Evolutionary conservation across 2,329 filamentous ascomycete species (phyloP), one percentile per base, ranked within the genome.

Genomic region (Verticillium albo-atrum): DNA sequence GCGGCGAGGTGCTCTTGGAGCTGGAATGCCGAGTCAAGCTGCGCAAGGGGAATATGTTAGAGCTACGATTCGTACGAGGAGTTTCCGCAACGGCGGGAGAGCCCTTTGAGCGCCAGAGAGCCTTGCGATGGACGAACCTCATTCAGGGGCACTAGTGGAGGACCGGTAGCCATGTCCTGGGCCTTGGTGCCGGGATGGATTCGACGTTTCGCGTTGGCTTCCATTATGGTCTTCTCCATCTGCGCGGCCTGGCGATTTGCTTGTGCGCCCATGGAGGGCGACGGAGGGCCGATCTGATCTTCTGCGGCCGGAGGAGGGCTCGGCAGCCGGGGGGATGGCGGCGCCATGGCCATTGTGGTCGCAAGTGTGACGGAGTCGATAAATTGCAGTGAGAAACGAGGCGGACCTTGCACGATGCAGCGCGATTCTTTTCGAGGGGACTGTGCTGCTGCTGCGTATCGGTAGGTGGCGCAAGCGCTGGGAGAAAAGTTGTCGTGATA

Each of bases 21-120:
- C 74, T 97, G 95, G 73, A 98, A 99, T 52, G 95, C 91, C 25
- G 94, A 98, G 72, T 99, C 93, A 66, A 99, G 92, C 91, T 97
- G 73, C 58, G 25, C 14, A 26, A 59, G 42, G 58, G 53, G 61
- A 42, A 2, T 28, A 59, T 5, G 57, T 59, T 26, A 58, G 52
- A 14, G 20, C 26, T 25, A 12, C 17, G 10, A 17, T 6, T n/a
- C 23, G 26, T 2, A 35, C 3, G 25, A 6, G 17, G 15, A 1
- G 20, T 15, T 42, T 6, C 34, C 17, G 62, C 60, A 26, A 34
- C 37, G 35, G 58, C 42, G 17, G 14, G 20, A 15, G n/a, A 14
- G 34, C n/a, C 37, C 12, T 15, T 26, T 30, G n/a, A 20, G 12
- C 12, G 34, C 52, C 20, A 37, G 55, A 27, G 34, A 37, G 34